Evolutionary conservation across 768 basidiomycete species (phyloP), one percentile per base, ranked within the genome.

Genomic region (Tephrocybe rancida): DNA sequence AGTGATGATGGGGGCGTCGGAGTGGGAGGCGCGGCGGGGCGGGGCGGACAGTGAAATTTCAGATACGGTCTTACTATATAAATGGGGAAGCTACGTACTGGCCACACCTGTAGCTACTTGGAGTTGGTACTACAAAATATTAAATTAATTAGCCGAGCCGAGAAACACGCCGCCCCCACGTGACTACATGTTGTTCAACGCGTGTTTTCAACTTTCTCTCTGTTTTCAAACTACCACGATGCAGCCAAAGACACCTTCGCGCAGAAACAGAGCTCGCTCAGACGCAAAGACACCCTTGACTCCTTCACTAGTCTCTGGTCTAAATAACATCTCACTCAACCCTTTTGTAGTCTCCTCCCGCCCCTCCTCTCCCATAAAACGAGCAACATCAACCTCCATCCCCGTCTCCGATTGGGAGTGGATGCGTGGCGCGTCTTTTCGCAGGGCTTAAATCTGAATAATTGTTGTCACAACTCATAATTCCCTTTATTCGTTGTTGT

Each of bases 281-380:
- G 80, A 80, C 59, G 74, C 69, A 10, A 80, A 77, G 64, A 80
- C 79, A 5, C 79, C 80, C 25, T 60, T 81, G 47, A 82, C 80
- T 0, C 79, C 80, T 1, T 80, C 79, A 3, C 59, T 80, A 16
- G 47, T 77, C 16, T 58, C 71, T 10, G 76, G 68, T 6, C 59
- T 81, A 52, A 75, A 70, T 63, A 72, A 73, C 43, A 67, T 78
- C 25, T 72, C 76, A 14, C 59, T 81, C n/a, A 89, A 89, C 56
- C 86, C 87, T 0, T 88, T 88, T 63, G 74, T 87, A 48, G 70
- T 79, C 2, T 83, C n/a, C n/a, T n/a, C 82, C 14, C 77, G 85
- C 16, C 78, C 84, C 1, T 66, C 77, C 1, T 88, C 87, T 3
- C 89, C 89, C 1, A 73, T 84, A 9, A 92, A 91, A 67, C 77